Evolutionary conservation across 2,329 filamentous ascomycete species (phyloP).

Genomic region (Pyrenochaeta sp.): DNA sequence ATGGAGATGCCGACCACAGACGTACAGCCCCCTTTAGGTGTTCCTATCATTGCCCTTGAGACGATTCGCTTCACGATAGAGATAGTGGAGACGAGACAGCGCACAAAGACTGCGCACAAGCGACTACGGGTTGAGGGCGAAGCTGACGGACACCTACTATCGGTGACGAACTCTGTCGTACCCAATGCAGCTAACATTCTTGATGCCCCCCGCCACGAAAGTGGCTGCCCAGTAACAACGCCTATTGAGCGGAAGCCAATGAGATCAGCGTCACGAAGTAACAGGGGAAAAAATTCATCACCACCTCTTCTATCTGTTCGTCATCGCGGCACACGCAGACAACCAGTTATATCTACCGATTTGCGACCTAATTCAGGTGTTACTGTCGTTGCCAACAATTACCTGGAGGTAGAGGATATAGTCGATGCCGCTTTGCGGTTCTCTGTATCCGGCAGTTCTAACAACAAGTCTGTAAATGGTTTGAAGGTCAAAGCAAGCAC

Average conservation of each 20-base stretch:
- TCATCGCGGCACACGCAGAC: background rate
- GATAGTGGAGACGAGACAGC: conserved; percentile 24
- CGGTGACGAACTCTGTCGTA: too few relatives aligned
- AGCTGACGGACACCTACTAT: too few relatives aligned
- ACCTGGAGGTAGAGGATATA: conserved; percentile 18
- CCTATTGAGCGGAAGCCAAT: conserved; percentile 6
- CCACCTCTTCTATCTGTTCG: background rate
- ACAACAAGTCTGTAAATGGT: conserved; percentile 26
- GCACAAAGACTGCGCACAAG: conserved; percentile 9
- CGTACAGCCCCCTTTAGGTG: conserved; percentile 39
- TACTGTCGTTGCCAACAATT: background rate
- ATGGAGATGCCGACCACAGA: conserved; percentile 35
- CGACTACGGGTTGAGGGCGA: too few relatives aligned
- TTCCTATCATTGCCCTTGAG: conserved; percentile 33
- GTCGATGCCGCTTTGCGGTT: conserved; percentile 49
- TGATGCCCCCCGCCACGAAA: too few relatives aligned
- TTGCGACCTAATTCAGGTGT: background rate
- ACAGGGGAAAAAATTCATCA: background rate
- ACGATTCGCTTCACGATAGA: conserved; percentile 38
- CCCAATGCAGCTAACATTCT: too few relatives aligned
- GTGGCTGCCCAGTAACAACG: too few relatives aligned
- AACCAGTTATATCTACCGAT: background rate
- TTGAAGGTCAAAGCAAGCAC: conserved; percentile 44
- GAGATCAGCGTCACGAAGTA: background rate
- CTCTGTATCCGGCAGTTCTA: conserved; percentile 41